These are phyloP conservation scores for Malus sylvestris DNA, from an alignment of 306 rosid species.

Conservation along the genomic window DNA sequence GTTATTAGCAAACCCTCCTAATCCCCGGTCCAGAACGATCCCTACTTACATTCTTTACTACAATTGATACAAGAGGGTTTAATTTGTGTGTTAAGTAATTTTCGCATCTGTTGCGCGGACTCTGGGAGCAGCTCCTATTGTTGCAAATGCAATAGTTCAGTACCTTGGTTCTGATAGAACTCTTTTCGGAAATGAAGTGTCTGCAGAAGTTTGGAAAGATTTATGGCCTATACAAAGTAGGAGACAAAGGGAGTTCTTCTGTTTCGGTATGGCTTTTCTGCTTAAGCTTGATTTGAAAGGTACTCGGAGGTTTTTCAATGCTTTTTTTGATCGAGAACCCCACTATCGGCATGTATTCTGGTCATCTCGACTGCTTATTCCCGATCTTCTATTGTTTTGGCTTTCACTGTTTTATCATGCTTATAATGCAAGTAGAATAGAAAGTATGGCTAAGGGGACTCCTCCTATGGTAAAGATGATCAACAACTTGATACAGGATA, in stretches of 20 bases:
- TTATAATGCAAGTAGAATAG: conserved; percentile 74
- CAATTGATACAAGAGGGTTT: too few species aligned
- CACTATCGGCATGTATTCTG: conserved; percentile 96
- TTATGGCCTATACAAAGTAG: conserved; percentile 90
- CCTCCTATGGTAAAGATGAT: conserved; percentile 88
- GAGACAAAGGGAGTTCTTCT: conserved; percentile 95
- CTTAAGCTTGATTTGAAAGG: conserved; percentile 88
- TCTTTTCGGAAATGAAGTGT: conserved; percentile 48
- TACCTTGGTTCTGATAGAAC: conserved; percentile 54
- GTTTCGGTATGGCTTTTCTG: conserved; percentile 94
- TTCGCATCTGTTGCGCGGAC: conserved; percentile 63
- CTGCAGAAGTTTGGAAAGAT: conserved; percentile 79
- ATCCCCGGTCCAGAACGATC: too few species aligned
- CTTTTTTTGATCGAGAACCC: conserved; percentile 92
- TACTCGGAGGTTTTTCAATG: conserved; percentile 78
- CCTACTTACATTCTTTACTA: too few species aligned
- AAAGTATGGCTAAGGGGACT: conserved; percentile 96
- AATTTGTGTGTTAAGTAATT: too few species aligned
- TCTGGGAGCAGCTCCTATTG: conserved; percentile 87
- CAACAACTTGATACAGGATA: conserved; percentile 66
- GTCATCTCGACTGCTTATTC: conserved; percentile 89
- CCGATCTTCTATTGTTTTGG: conserved; percentile 71
- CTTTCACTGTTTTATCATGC: conserved; percentile 88
- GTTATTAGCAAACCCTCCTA: too few species aligned
- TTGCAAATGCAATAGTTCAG: conserved; percentile 74